Evolutionary conservation across 345 rosid species (phyloP).

Genomic region (Aquilaria sinensis): DNA sequence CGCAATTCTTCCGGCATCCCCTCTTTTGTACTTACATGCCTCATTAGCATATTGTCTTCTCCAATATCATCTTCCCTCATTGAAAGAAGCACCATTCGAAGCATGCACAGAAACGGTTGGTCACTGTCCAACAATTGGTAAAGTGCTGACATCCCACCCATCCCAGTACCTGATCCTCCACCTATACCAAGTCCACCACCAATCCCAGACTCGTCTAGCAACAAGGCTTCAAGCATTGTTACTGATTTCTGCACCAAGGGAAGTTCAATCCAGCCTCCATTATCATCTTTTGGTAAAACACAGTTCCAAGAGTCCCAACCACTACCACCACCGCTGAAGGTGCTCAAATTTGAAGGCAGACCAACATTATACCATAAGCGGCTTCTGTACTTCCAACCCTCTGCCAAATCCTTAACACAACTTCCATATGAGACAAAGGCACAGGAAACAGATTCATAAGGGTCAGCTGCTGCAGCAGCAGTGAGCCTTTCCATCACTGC

Average conservation of each 20-base stretch:
- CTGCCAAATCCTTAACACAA: constrained; percentile 85
- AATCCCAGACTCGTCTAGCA: constrained; percentile 93
- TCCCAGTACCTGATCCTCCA: constrained; percentile 99
- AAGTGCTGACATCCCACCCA: constrained; percentile 99
- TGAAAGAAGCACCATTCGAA: constrained; percentile 95
- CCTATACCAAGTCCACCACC: constrained; percentile 99
- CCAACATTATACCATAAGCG: constrained; percentile 97
- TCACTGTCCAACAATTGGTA: constrained; percentile 97
- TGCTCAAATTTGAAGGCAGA: constrained; percentile 51
- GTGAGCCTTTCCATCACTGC: constrained; percentile 91
- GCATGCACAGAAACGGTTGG: constrained; percentile 99
- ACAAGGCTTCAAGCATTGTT: constrained; percentile 93
- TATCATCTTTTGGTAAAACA: constrained; percentile 79
- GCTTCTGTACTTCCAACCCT: constrained; percentile 98
- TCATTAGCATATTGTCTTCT: constrained; percentile 64
- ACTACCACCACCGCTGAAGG: constrained; percentile 91
- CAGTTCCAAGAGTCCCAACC: constrained; percentile 88
- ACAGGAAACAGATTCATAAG: constrained; percentile 93
- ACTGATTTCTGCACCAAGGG: constrained; percentile 91
- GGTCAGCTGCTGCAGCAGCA: constrained; percentile 97
- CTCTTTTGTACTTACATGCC: constrained; percentile 51
- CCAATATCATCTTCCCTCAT: constrained; percentile 96
- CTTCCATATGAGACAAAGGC: constrained; percentile 99
- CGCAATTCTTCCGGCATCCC: constrained; percentile 38
- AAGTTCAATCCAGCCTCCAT: constrained; percentile 97